phyloP scores from a whole-genome alignment of 106 monocot species.

The Platanthera zijinensis region DNA sequence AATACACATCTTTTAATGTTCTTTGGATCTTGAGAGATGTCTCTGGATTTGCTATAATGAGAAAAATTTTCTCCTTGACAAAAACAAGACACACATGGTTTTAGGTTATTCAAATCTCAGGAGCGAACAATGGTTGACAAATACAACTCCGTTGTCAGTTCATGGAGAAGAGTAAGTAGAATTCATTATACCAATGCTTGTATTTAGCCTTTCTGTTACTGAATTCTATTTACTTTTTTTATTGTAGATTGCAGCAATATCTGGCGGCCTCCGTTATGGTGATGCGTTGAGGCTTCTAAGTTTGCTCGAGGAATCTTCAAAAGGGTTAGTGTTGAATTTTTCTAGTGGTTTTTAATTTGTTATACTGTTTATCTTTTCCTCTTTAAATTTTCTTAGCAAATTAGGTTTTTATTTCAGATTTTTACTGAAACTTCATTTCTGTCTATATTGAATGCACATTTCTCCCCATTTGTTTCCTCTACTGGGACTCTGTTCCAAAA shows the following conservation, averaged over 20 bases:
- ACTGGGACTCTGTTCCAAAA: background rate
- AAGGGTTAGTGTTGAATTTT: slow-evolving; percentile 34
- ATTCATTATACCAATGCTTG: background rate
- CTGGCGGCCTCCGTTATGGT: slow-evolving; percentile 59
- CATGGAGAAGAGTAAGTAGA: slow-evolving; percentile 88
- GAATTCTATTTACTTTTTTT: slow-evolving; percentile 7
- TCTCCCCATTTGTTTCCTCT: background rate
- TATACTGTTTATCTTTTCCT: background rate
- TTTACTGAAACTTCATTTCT: background rate
- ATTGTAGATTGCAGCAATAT: slow-evolving; percentile 67
- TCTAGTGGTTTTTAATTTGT: background rate
- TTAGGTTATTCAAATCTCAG: slow-evolving; percentile 64
- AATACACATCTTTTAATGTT: background rate
- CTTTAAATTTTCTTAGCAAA: background rate
- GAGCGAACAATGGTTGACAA: slow-evolving; percentile 68
- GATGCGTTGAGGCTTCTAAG: slow-evolving; percentile 64
- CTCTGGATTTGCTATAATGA: background rate
- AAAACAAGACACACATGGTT: slow-evolving; percentile 59
- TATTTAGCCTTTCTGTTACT: background rate
- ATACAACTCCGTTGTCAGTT: slow-evolving; percentile 65
- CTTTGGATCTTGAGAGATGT: background rate
- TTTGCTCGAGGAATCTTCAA: slow-evolving; percentile 71
- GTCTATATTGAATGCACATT: background rate
- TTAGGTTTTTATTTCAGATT: background rate
- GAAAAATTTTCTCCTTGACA: slow-evolving; percentile 35